Evolutionary conservation across 164 flowering plant species (phyloP).

Genomic region (Piper longum): DNA sequence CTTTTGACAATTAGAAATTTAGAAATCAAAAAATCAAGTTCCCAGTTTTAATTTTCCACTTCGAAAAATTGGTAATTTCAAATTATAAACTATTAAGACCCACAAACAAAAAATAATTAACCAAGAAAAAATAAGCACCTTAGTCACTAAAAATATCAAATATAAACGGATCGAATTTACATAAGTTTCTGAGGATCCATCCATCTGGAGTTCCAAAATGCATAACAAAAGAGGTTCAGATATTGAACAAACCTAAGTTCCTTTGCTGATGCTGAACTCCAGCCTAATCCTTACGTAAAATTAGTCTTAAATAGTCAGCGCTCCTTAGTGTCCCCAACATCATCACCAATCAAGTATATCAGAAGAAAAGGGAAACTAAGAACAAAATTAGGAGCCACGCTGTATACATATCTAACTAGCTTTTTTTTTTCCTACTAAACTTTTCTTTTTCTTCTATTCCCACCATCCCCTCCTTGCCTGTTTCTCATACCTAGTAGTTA

Average conservation of each 20-base stretch:
- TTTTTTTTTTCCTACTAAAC: neutral
- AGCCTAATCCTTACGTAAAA: conserved; percentile 18
- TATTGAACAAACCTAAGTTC: conserved; percentile 1
- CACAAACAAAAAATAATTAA: too few species aligned
- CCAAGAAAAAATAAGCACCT: too few species aligned
- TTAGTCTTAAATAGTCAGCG: neutral
- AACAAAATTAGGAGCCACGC: neutral
- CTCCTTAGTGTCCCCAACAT: neutral
- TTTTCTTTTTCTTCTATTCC: neutral
- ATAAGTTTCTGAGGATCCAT: conserved; percentile 20
- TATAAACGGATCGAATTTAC: conserved; percentile 6
- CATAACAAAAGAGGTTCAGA: conserved; percentile 22
- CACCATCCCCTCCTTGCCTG: neutral
- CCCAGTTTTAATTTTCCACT: too few species aligned
- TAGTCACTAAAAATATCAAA: neutral
- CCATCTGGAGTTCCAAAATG: conserved; percentile 35
- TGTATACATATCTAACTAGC: neutral
- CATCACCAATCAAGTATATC: neutral
- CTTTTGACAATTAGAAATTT: too few species aligned
- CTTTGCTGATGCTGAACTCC: conserved; percentile 38
- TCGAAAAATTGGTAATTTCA: too few species aligned
- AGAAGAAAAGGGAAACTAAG: too few species aligned
- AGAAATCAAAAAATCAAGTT: too few species aligned
- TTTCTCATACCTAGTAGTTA: conserved; percentile 4
- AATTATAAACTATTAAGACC: too few species aligned